Conservation (phyloP, 768 basidiomycete genomes). For the Sarcomyxa edulis region DNA sequence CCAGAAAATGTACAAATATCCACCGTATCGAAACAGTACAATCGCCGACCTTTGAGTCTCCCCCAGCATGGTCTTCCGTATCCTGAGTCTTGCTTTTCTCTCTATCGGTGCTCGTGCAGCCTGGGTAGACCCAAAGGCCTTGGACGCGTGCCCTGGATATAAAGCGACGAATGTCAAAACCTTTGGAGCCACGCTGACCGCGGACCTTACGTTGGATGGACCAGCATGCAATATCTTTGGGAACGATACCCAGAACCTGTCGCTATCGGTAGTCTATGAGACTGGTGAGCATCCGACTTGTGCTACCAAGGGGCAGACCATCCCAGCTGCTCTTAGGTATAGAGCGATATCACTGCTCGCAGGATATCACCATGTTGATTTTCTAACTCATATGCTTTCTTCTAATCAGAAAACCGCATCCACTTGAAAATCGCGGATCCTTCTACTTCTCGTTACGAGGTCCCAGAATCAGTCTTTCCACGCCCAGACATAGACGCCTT, state of each 20-base stretch:
- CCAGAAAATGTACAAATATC: too few species aligned
- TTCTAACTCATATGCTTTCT: too few species aligned
- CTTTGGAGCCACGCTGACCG: conserved; percentile 35
- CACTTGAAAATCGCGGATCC: conserved; percentile 62
- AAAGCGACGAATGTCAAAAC: conserved; percentile 38
- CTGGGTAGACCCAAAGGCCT: conserved; percentile 22
- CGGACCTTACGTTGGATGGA: conserved; percentile 46
- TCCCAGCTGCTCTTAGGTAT: too few species aligned
- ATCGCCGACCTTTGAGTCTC: too few species aligned
- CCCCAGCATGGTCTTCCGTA: too few species aligned
- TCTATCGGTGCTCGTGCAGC: too few species aligned
- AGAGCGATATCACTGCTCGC: too few species aligned
- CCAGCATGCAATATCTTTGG: conserved; percentile 58
- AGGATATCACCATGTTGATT: too few species aligned
- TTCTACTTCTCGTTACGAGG: conserved; percentile 47
- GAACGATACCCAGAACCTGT: conserved; percentile 40
- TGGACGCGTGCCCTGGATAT: conserved; percentile 63
- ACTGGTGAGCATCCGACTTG: conserved; percentile 46
- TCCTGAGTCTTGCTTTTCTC: too few species aligned
- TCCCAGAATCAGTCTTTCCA: conserved; percentile 57
- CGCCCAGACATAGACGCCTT: conserved; percentile 40
- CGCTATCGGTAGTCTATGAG: conserved; percentile 52
- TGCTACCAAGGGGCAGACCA: too few species aligned
- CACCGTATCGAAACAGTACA: too few species aligned
- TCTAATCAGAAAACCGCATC: conserved; percentile 53